These are phyloP conservation scores for Penicillium sp. DNA, from an alignment of 2,329 filamentous ascomycete species.

Conservation along the genomic window DNA sequence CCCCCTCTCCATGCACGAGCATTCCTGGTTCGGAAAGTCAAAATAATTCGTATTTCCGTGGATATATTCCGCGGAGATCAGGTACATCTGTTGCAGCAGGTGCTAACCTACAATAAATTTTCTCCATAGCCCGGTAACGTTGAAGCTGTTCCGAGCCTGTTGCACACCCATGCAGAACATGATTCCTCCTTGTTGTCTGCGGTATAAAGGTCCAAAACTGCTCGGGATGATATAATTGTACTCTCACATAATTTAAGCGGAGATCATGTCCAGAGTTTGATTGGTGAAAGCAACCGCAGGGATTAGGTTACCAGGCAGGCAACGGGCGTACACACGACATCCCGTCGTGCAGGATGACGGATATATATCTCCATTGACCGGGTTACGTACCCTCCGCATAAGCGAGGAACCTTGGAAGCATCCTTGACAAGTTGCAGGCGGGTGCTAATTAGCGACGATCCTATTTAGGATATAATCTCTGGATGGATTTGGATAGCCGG, in stretches of 20 bases:
- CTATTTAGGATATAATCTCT: background rate
- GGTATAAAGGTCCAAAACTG: background rate
- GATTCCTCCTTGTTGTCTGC: background rate
- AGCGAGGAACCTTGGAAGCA: background rate
- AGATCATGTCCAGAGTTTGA: background rate
- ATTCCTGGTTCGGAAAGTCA: background rate
- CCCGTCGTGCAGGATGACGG: background rate
- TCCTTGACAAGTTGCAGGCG: background rate
- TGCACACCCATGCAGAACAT: background rate
- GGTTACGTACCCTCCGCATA: slow-evolving; percentile 5
- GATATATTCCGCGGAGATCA: background rate
- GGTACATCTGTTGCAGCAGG: background rate
- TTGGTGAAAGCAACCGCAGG: background rate
- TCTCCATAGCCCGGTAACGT: background rate
- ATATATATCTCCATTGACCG: background rate
- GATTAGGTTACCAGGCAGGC: background rate
- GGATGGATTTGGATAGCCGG: no score
- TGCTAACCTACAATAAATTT: background rate
- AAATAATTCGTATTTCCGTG: background rate
- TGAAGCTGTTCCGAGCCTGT: background rate
- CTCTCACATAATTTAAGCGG: background rate
- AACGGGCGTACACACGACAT: background rate
- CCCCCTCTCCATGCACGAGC: background rate
- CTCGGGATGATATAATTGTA: slow-evolving; percentile 1
- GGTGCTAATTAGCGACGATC: slow-evolving; percentile 3